These are phyloP conservation scores for Nitzschia palea DNA, from an alignment of 108 stramenopile species.

Conservation along the genomic window DNA sequence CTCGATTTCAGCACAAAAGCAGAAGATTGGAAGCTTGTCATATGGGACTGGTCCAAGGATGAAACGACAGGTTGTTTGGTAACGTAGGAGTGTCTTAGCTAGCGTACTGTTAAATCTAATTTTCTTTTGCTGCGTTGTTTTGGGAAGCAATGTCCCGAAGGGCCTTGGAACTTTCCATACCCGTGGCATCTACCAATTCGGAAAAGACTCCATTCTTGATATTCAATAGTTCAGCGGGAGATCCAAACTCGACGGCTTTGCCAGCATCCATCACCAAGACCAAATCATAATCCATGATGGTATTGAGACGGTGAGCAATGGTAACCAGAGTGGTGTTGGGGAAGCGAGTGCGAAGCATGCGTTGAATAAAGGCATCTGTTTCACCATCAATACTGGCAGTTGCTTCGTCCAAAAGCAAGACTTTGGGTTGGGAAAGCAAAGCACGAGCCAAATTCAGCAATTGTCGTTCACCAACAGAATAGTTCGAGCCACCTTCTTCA, in stretches of 20 bases:
- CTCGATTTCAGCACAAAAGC: not conserved
- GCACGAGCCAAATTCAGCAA: slow-evolving; percentile 90
- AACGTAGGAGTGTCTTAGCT: too few species aligned
- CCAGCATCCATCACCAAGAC: slow-evolving; percentile 90
- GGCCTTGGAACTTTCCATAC: slow-evolving; percentile 63
- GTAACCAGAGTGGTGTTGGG: slow-evolving; percentile 85
- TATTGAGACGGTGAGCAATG: slow-evolving; percentile 91
- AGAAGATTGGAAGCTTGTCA: not conserved
- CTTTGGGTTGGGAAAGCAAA: slow-evolving; percentile 66
- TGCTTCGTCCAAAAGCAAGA: slow-evolving; percentile 85
- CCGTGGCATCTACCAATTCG: slow-evolving; percentile 77
- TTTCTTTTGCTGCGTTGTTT: too few species aligned
- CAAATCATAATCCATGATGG: slow-evolving; percentile 95
- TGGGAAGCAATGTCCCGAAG: slow-evolving; percentile 48
- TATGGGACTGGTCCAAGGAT: slow-evolving; percentile 11
- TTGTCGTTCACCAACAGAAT: slow-evolving; percentile 89
- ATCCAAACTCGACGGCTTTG: slow-evolving; percentile 77
- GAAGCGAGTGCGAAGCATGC: slow-evolving; percentile 85
- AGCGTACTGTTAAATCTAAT: too few species aligned
- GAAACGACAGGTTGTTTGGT: too few species aligned
- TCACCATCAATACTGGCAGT: slow-evolving; percentile 67
- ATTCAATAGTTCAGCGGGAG: slow-evolving; percentile 80
- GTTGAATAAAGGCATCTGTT: slow-evolving; percentile 87
- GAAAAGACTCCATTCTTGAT: slow-evolving; percentile 62
- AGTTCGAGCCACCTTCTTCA: slow-evolving; percentile 90